Base-by-base conservation (phyloP, 2,329 filamentous ascomycete genomes). In the Colletotrichum karsti region DNA sequence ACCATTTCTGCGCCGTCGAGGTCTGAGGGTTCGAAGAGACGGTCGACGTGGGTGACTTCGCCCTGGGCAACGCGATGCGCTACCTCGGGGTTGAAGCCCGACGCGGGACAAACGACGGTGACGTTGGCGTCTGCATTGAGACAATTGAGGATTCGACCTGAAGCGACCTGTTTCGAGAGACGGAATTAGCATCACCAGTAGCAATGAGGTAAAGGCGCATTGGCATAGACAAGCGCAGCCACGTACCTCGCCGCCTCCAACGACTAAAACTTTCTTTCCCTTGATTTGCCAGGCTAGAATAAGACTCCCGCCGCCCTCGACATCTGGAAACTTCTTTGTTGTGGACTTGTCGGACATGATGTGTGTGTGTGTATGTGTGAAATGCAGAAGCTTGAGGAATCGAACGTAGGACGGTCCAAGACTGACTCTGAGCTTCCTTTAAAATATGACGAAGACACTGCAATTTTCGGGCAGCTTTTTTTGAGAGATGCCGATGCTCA, bases 271-370 rank as follows among this genome's bases (percentile, higher is more conserved):
- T 71, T 90, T 90, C 81, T 97, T 98, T 79, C 91, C 91, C 77
- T 90, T 92, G 75, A 97, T 91, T 83, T 98, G 96, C 95, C 95
- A 99, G 77, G 96, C 96, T 58, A 99, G 84, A 71, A 99, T 96
- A 72, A 99, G 83, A 69, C 95, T 98, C 67, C 95, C 96, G 57
- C 95, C 95, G 63, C 94, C 93, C 80, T 98, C 91, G 28, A 98
- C 89, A 71, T 92, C 85, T 64, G 95, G 94, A 76, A 93, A 98
- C 56, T 87, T 78, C 56, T 78, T 79, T 41, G 77, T 55, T 10
- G 64, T 28, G 39, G 77, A 51, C 26, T 69, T 63, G 13, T 59
- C 56, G 30, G 67, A 24, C 69, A 71, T 71, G 5, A 26, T 64
- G 53, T 60, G 9, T 24, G 7, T 46, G 35, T 20, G 30, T 24